Percentiles rank a stretch among this genome's conserved stretches.
These are phyloP conservation scores for Phalaenopsis hybrid DNA, from an alignment of 116 monocot species.

Conservation along the genomic window DNA sequence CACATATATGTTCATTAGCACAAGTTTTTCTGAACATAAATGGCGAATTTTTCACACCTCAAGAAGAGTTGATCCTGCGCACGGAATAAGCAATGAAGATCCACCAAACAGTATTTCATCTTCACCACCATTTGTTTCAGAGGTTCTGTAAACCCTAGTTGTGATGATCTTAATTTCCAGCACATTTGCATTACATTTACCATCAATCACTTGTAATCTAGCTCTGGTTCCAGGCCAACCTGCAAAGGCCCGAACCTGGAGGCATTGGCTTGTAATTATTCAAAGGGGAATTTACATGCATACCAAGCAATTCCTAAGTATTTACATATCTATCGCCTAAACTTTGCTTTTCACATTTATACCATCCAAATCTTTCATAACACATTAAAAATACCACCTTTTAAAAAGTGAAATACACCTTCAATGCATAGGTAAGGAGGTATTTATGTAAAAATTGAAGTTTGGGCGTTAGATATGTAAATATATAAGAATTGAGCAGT, in stretches of 20 bases:
- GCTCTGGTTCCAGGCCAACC: constrained; percentile 96
- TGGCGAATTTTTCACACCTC: constrained; percentile 34
- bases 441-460: too few species aligned
- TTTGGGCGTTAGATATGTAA: too few species aligned
- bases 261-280: constrained; percentile 25
- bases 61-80: constrained; percentile 55
- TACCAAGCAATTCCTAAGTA: too few species aligned
- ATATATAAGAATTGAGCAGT: too few species aligned
- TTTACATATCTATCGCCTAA: too few species aligned
- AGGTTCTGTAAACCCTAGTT: constrained; percentile 31
- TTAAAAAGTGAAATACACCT: too few species aligned
- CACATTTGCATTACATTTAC: constrained; percentile 20
- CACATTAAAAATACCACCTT: too few species aligned
- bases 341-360: too few species aligned
- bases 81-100: constrained; percentile 65
- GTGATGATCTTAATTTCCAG: constrained; percentile 80
- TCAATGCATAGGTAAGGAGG: too few species aligned
- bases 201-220: constrained; percentile 42
- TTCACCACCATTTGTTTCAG: constrained; percentile 17
- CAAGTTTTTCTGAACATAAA: not conserved
- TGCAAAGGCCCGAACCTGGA: constrained; percentile 91
- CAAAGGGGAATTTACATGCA: not conserved
- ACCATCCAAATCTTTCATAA: too few species aligned
- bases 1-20: not conserved
- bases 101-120: constrained; percentile 55